Percentiles rank a stretch among this genome's conserved stretches.
Conservation (phyloP, 331 rosid species). For the Quercus tomentella region DNA sequence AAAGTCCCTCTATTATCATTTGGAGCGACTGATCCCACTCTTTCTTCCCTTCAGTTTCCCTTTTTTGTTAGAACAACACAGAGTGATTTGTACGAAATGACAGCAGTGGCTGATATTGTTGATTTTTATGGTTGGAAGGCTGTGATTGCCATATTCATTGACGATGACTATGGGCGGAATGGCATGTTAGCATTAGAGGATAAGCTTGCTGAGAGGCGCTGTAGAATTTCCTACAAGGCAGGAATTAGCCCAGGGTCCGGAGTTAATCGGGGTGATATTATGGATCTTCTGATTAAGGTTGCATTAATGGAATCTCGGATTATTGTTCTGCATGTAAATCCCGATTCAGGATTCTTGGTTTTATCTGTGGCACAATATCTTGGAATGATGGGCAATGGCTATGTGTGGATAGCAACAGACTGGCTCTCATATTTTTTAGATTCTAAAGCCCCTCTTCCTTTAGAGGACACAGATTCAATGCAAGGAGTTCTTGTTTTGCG, state of each 20-base stretch:
- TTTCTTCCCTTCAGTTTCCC: constrained; percentile 77
- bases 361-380: constrained; percentile 71
- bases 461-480: constrained; percentile 41
- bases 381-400: constrained; percentile 78
- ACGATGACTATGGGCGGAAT: constrained; percentile 84
- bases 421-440: constrained; percentile 85
- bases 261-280: constrained; percentile 38
- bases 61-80: constrained; percentile 77
- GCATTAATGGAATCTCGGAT: constrained; percentile 78
- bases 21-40: constrained; percentile 93
- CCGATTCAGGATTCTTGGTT: constrained; percentile 60
- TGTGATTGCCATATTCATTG: constrained; percentile 70
- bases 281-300: constrained; percentile 67
- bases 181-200: constrained; percentile 74
- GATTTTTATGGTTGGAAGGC: constrained; percentile 81
- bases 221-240: constrained; percentile 66
- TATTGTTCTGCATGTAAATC: constrained; percentile 75
- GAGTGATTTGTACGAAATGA: constrained; percentile 80
- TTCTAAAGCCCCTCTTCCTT: constrained; percentile 43
- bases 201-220: constrained; percentile 59
- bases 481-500: constrained; percentile 88
- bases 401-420: constrained; percentile 91
- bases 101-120: constrained; percentile 78
- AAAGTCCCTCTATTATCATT: constrained; percentile 81
- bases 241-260: constrained; percentile 48